Evolutionary conservation across 495 filamentous ascomycete species (phyloP), one percentile per base, ranked within the genome.

Genomic region (Chaetomidium leptoderma): DNA sequence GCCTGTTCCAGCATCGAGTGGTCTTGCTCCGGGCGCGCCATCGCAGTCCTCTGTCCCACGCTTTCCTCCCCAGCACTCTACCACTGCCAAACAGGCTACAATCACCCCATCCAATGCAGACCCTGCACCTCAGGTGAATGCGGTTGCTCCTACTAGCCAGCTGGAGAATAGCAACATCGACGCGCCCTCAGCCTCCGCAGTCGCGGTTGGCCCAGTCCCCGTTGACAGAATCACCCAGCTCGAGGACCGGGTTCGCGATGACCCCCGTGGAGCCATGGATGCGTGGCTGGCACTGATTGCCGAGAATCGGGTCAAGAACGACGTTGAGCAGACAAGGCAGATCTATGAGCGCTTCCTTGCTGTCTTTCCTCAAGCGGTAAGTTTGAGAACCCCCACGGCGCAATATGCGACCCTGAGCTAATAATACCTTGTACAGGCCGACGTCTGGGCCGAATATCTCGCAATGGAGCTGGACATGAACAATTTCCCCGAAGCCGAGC

Each of bases 241-340:
- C 58, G 91, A 98, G 72, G 90, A 95, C 65, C 81, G 92, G 59
- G 87, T 96, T 66, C 83, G 83, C 58, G 89, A 97, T 62, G 93
- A 97, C 69, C 89, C 95, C 27, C 84, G 87, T 57, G 93, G 92
- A 59, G 93, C 97, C 66, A 78, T 92, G 61, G 84, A 91, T 47
- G 90, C 92, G 16, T 98, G 93, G 93, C 72, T 92, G 63, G 79
- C 80, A 55, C 77, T 98, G 65, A 91, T 98, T 69, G 79, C 79
- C 59, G 92, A 97, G 72, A 86, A 96, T 69, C 85, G 85, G 61
- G 81, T 82, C 65, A 88, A 88, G 63, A 84, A 85, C 68, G 91
- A 92, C 70, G 71, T 91, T 53, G 88, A 92, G 54, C 89, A 91
- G 62, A 84, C 87, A 19, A 86, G 93, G 52, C 80, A 79, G 52